phyloP scores from a whole-genome alignment of 108 stramenopile species.

The Ochromonas danica region DNA sequence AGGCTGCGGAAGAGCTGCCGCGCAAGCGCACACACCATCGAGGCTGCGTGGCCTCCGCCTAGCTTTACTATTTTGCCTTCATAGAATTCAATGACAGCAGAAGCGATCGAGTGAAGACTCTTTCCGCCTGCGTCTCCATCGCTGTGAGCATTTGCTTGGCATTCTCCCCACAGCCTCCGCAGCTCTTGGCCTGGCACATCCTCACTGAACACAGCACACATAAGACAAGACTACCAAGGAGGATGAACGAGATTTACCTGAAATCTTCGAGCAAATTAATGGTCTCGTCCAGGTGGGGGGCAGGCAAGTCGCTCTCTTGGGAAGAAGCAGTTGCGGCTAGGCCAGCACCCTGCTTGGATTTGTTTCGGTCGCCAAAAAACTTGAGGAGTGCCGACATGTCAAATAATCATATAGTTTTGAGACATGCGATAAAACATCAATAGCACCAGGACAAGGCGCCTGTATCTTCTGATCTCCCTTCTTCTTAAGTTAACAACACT shows the following conservation, averaged over 20 bases:
- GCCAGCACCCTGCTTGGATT: slow-evolving; percentile 13
- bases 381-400: slow-evolving; percentile 13
- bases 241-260: slow-evolving; percentile 16
- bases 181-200: too few relatives aligned
- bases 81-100: too few relatives aligned
- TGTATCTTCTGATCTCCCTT: slow-evolving; percentile 15
- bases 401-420: slow-evolving; percentile 18
- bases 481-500: slow-evolving; percentile 17
- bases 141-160: too few relatives aligned
- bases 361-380: slow-evolving; percentile 15
- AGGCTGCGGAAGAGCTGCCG: too few relatives aligned
- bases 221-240: too few relatives aligned
- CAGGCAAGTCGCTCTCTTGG: slow-evolving; percentile 13
- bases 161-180: too few relatives aligned
- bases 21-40: too few relatives aligned
- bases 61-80: too few relatives aligned
- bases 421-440: slow-evolving; percentile 16
- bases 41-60: too few relatives aligned
- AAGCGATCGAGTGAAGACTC: too few relatives aligned
- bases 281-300: slow-evolving; percentile 12
- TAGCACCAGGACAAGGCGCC: slow-evolving; percentile 12
- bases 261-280: slow-evolving; percentile 17
- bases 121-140: too few relatives aligned
- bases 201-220: too few relatives aligned
- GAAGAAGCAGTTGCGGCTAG: slow-evolving; percentile 13